Evolutionary conservation across 305 asterid species (phyloP), one percentile per base, ranked within the genome.

Genomic region (Caryopteris hybrid): DNA sequence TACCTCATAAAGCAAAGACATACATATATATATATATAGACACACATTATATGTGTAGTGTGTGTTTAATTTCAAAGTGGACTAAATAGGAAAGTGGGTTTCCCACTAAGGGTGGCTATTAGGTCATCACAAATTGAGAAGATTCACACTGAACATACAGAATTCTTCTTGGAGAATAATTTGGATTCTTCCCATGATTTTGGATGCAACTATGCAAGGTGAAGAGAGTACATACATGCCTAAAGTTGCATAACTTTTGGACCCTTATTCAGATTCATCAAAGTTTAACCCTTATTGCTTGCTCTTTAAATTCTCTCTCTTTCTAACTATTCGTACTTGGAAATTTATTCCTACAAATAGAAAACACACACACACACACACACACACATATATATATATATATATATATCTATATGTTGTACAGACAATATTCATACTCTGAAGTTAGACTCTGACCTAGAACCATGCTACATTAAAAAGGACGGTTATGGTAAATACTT

Each of bases 191-290:
- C 70, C 77, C 72, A 78, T 76, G 72, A 70, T 50, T 75, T 69
- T 76, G 84, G 79, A 70, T 78, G 76, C 74, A 65, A 74, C 79
- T 78, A 65, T 73, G 60, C 69, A 46, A 46, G 77, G 72, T 47
- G 64, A 67, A 68, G 72, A 62, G 67, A 50, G 74, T 72, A 67
- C 81, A 76, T 77, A 65, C n/a, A n/a, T n/a, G 34, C 69, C 72
- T 72, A 67, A 55, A 72, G 65, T 12, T 56, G 13, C 46, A 43
- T 71, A 39, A 64, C 74, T 72, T 72, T 77, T 66, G 46, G n/a
- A 12, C 41, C 48, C 57, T 43, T 55, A 27, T 25, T 60, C 43
- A 47, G 33, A 67, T 14, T 46, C 54, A 25, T 17, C 2, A 8
- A 27, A 55, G 7, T 29, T 55, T 50, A 16, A 2, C 31, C 2